A percentile compares a stretch with the other conserved stretches of the same genome.
These are phyloP conservation scores for Melocanna baccifera DNA, from an alignment of 176 grass and related monocot species.

Conservation along the genomic window DNA sequence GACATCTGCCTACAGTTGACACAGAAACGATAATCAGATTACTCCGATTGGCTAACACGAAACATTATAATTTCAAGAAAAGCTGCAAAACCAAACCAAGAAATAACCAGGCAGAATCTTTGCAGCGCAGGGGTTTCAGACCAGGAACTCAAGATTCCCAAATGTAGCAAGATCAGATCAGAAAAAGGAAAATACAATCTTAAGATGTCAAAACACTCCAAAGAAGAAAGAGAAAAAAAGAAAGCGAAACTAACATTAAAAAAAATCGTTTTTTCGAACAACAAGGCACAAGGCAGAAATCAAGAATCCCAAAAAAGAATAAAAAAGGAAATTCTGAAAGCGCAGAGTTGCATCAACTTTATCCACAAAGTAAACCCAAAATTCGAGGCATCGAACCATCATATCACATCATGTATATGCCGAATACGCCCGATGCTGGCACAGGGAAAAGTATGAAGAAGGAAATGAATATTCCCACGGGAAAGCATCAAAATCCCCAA, in stretches of 20 bases:
- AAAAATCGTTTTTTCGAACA: not conserved
- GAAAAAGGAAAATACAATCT: not conserved
- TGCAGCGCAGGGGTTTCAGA: not conserved
- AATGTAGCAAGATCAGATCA: conserved; percentile 2
- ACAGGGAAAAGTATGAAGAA: not conserved
- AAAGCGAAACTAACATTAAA: not conserved
- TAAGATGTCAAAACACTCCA: not conserved
- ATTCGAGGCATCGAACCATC: conserved; percentile 27
- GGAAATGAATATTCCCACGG: conserved; percentile 11
- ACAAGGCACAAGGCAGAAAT: not conserved
- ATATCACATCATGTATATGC: conserved; percentile 19
- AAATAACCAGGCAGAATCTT: conserved; percentile 16
- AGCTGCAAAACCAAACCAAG: conserved; percentile 10
- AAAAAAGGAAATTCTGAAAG: conserved; percentile 9
- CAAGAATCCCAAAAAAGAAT: conserved; percentile 9
- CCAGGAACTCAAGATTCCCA: not conserved
- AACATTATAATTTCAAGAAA: not conserved
- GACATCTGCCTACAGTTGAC: not conserved
- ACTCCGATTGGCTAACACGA: not conserved
- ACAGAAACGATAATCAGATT: not conserved
- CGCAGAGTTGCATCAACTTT: conserved; percentile 14
- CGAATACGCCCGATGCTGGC: not conserved
- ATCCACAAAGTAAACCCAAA: conserved; percentile 25
- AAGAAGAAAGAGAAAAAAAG: not conserved
- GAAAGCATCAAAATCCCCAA: not conserved